Evolutionary conservation across 371 early-diverging fungal genomes (phyloP).

Genomic region (Syncephalis fuscata): DNA sequence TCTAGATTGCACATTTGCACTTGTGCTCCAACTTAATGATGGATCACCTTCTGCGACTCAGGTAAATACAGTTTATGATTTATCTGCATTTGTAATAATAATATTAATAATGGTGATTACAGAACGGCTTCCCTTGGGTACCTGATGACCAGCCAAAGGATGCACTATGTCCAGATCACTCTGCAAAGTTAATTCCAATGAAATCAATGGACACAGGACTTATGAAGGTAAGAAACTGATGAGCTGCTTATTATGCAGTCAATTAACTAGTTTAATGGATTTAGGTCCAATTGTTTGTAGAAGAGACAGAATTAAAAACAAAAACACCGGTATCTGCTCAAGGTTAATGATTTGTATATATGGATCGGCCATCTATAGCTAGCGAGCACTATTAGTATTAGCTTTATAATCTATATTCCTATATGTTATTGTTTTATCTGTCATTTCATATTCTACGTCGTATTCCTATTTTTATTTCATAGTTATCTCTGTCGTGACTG

Average conservation of each 20-base stretch:
- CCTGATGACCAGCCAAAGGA: slow-evolving; percentile 14
- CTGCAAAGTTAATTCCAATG: slow-evolving; percentile 17
- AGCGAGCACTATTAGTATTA: too few species aligned
- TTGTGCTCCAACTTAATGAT: slow-evolving; percentile 19
- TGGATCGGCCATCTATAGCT: too few species aligned
- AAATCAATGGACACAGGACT: slow-evolving; percentile 25
- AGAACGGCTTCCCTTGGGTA: slow-evolving; percentile 19
- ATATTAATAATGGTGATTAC: not conserved
- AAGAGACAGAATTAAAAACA: not conserved
- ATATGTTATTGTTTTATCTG: too few species aligned
- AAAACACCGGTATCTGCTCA: not conserved
- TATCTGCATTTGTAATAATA: not conserved
- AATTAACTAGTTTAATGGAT: not conserved
- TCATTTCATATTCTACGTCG: too few species aligned
- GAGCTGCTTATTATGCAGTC: not conserved
- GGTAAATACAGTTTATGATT: not conserved
- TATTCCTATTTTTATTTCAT: too few species aligned
- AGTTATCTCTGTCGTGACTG: too few species aligned
- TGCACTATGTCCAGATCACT: slow-evolving; percentile 4
- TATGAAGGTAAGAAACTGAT: slow-evolving; percentile 12
- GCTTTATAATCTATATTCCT: too few species aligned
- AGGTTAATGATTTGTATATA: too few species aligned
- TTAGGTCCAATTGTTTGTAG: slow-evolving; percentile 1
- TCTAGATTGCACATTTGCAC: slow-evolving; percentile 15
- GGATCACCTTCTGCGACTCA: slow-evolving; percentile 6